Conservation (phyloP, 2,329 filamentous ascomycete species). For the Hymenoscyphus occultus region DNA sequence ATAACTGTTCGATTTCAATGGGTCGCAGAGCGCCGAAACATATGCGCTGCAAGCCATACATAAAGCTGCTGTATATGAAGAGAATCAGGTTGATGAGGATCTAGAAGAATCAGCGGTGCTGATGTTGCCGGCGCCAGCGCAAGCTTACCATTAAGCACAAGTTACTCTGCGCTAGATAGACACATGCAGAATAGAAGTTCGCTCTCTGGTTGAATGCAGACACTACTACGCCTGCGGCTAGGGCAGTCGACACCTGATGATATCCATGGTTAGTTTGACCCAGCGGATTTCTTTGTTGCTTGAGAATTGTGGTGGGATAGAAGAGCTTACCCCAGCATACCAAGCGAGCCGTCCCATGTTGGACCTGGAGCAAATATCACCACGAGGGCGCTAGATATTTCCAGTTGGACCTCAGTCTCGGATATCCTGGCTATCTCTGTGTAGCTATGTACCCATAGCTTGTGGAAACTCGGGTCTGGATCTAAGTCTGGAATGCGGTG, state of each 20-base stretch:
- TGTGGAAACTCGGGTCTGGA: neutral
- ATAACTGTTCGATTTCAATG: constrained; percentile 94
- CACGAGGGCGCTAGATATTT: neutral
- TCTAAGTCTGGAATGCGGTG: neutral
- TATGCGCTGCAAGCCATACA: constrained; percentile 84
- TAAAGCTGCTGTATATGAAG: constrained; percentile 72
- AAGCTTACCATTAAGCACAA: constrained; percentile 79
- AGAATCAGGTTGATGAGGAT: constrained; percentile 90
- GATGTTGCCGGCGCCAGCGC: neutral
- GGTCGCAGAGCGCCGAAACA: constrained; percentile 88
- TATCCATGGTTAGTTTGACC: neutral
- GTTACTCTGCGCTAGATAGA: constrained; percentile 95
- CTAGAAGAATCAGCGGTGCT: constrained; percentile 43
- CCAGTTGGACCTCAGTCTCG: constrained; percentile 17
- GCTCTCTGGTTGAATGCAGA: constrained; percentile 92
- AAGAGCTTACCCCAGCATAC: constrained; percentile 48
- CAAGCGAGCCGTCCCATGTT: constrained; percentile 42
- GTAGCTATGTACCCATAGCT: constrained; percentile 28
- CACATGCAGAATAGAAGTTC: constrained; percentile 98
- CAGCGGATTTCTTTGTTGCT: neutral
- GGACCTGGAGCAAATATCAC: neutral
- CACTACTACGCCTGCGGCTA: constrained; percentile 78
- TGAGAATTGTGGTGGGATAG: neutral
- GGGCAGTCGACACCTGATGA: constrained; percentile 70
- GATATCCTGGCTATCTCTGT: constrained; percentile 17